Evolutionary conservation across 108 stramenopile species (phyloP).

Genomic region (Epithemia pelagica): DNA sequence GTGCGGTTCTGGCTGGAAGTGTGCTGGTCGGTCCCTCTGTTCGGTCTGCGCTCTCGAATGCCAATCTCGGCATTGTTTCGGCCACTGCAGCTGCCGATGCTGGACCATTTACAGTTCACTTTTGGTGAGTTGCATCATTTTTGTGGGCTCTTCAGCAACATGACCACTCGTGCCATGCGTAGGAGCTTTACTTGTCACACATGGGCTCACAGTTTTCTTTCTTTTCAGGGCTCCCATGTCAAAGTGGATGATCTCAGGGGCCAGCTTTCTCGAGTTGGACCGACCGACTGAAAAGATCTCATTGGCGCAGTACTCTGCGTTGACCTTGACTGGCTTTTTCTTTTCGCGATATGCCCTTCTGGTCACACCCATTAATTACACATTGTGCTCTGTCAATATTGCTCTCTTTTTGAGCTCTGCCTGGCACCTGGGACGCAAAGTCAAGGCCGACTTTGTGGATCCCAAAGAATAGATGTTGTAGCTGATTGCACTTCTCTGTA

Average conservation of each 20-base stretch:
- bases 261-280: slow-evolving; percentile 71
- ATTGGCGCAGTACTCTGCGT: slow-evolving; percentile 74
- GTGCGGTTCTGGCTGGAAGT: slow-evolving; percentile 45
- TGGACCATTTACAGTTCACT: slow-evolving; percentile 55
- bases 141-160: too few species aligned
- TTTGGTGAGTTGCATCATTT: slow-evolving; percentile 19
- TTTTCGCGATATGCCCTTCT: slow-evolving; percentile 77
- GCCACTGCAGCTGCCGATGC: slow-evolving; percentile 69
- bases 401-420: slow-evolving; percentile 72
- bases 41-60: slow-evolving; percentile 33
- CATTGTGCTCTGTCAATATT: slow-evolving; percentile 72
- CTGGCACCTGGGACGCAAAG: slow-evolving; percentile 80
- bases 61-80: slow-evolving; percentile 55
- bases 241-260: slow-evolving; percentile 83
- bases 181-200: too few species aligned
- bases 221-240: slow-evolving; percentile 75
- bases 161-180: too few species aligned
- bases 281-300: slow-evolving; percentile 82
- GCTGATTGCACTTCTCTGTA: background rate
- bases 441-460: slow-evolving; percentile 74
- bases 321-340: slow-evolving; percentile 81
- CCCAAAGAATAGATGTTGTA: slow-evolving; percentile 12
- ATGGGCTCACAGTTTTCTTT: too few species aligned
- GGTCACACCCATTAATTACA: slow-evolving; percentile 78
- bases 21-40: slow-evolving; percentile 55